A percentile compares a stretch with the other conserved stretches of the same genome.
phyloP scores from a whole-genome alignment of 345 rosid genomes.

The Arabis hirsuta region DNA sequence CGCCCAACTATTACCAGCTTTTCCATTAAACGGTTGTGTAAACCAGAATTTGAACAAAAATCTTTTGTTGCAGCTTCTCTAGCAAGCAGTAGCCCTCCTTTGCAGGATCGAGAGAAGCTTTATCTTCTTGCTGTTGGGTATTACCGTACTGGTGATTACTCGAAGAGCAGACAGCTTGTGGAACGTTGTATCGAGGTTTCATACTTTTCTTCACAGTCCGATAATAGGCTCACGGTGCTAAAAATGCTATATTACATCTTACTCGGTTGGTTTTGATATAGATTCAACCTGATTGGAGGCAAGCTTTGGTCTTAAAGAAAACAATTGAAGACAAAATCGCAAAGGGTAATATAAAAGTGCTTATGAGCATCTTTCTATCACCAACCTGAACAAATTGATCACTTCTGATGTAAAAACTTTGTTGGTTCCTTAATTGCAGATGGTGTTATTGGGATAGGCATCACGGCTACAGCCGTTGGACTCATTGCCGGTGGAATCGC shows the following conservation, averaged over 20 bases:
- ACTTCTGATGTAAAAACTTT: slow-evolving; percentile 5
- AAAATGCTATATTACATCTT: not conserved
- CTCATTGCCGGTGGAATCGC: slow-evolving; percentile 82
- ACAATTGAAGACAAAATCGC: slow-evolving; percentile 66
- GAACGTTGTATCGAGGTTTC: slow-evolving; percentile 72
- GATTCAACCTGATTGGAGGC: slow-evolving; percentile 89
- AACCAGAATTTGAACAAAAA: slow-evolving; percentile 6
- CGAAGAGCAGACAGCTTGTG: slow-evolving; percentile 69
- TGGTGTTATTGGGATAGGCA: slow-evolving; percentile 89
- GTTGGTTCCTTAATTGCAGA: slow-evolving; percentile 51
- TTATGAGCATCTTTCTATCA: not conserved
- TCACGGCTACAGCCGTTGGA: slow-evolving; percentile 84
- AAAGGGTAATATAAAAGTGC: slow-evolving; percentile 51
- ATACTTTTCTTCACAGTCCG: not conserved
- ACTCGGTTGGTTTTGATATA: slow-evolving; percentile 39
- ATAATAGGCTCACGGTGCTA: slow-evolving; percentile 3
- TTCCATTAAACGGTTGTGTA: not conserved
- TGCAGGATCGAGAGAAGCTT: slow-evolving; percentile 66
- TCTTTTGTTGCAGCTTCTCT: slow-evolving; percentile 58
- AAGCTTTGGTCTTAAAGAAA: slow-evolving; percentile 72
- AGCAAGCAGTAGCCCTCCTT: slow-evolving; percentile 52
- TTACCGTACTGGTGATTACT: slow-evolving; percentile 69
- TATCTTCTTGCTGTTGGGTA: slow-evolving; percentile 87
- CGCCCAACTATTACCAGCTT: not conserved
- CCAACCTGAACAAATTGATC: slow-evolving; percentile 4